Evolutionary conservation across 2,329 filamentous ascomycete genomes (phyloP).

Genomic region (Monilinia fructicola): DNA sequence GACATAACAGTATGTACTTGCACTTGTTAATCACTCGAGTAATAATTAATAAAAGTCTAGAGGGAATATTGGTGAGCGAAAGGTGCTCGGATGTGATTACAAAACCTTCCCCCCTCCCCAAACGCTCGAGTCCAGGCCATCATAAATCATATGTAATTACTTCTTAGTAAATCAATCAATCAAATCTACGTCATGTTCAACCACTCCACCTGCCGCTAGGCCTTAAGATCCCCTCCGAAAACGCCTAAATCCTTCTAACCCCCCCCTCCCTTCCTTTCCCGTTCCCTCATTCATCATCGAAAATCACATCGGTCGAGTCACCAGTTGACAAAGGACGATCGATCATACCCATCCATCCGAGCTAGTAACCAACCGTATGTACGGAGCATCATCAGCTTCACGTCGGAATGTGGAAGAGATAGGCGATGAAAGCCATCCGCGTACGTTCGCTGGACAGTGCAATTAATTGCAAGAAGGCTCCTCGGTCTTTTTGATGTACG

Average conservation of each 20-base stretch:
- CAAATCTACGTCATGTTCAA: slow-evolving; percentile 7
- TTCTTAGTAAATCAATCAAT: not conserved
- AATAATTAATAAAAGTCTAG: no score
- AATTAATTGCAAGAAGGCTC: not conserved
- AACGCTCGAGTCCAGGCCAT: no score
- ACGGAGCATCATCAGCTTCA: not conserved
- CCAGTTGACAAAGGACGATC: slow-evolving; percentile 10
- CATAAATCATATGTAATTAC: no score
- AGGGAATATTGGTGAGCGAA: no score
- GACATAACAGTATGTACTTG: no score
- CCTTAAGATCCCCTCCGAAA: not conserved
- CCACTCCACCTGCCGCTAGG: slow-evolving; percentile 6
- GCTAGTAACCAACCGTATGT: not conserved
- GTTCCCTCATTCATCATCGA: not conserved
- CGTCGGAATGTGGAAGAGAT: not conserved
- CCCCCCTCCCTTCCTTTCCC: no score
- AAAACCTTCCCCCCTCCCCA: no score
- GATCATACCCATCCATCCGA: not conserved
- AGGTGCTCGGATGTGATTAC: no score
- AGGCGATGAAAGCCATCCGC: no score
- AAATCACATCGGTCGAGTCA: slow-evolving; percentile 11
- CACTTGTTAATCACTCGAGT: no score
- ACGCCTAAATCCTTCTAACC: not conserved
- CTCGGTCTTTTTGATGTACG: not conserved
- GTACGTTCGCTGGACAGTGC: no score